A percentile compares a stretch with the other conserved stretches of the same genome.
phyloP scores from a whole-genome alignment of 2,329 filamentous ascomycete genomes.

The Phyllosticta citrichinensis region DNA sequence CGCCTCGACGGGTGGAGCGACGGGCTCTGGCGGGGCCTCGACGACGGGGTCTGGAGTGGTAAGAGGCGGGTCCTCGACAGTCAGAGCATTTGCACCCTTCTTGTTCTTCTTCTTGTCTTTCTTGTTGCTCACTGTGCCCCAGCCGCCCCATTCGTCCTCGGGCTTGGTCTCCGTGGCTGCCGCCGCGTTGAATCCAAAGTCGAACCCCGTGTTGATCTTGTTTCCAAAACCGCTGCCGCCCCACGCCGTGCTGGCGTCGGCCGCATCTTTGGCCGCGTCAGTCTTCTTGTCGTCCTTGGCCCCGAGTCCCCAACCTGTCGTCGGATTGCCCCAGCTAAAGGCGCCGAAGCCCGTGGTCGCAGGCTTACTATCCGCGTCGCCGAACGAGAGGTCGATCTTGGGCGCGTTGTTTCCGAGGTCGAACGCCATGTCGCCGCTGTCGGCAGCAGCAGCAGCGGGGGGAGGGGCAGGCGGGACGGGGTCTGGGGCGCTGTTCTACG shows the following conservation, averaged over 20 bases:
- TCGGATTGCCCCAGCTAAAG: conserved; percentile 24
- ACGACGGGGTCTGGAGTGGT: neutral
- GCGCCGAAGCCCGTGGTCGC: conserved; percentile 18
- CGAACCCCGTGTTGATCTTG: conserved; percentile 10
- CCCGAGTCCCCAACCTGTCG: conserved; percentile 23
- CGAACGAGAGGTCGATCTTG: conserved; percentile 39
- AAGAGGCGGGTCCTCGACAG: neutral
- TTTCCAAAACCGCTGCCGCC: neutral
- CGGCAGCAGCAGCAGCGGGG: conserved; percentile 24
- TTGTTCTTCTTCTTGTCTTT: conserved; percentile 23
- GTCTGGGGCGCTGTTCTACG: conserved; percentile 3
- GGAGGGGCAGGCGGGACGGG: conserved; percentile 13
- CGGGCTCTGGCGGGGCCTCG: neutral
- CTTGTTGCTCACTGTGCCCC: conserved; percentile 5
- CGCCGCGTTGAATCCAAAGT: conserved; percentile 10
- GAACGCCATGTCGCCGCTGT: conserved; percentile 32
- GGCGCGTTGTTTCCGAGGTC: conserved; percentile 33
- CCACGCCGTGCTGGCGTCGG: conserved; percentile 8
- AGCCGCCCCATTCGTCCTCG: conserved; percentile 2
- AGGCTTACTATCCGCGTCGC: conserved; percentile 17
- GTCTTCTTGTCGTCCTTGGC: conserved; percentile 15
- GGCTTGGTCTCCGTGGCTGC: neutral
- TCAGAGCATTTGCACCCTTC: neutral
- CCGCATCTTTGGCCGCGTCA: conserved; percentile 12
- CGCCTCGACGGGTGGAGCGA: neutral